Evolutionary conservation across 2,329 filamentous ascomycete genomes (phyloP), one percentile per base, ranked within the genome.

Genomic region (Tolypocladium inflatum): DNA sequence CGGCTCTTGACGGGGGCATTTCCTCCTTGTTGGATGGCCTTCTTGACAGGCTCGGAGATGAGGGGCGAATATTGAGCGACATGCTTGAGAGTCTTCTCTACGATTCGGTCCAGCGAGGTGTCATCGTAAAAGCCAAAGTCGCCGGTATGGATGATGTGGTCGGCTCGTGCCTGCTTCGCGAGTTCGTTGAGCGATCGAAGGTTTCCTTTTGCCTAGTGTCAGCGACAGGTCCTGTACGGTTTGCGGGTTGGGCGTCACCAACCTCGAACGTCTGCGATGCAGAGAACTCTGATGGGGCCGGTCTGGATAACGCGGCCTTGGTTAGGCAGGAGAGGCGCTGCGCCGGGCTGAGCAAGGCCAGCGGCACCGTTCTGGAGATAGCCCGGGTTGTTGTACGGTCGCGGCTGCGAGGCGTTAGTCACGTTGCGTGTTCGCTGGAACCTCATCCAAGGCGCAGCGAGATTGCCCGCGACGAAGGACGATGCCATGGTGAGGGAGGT

Each of bases 101-200:
- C 94, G 78, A 99, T 97, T 69, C 94, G 88, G 69, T 97, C 93
- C 65, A 99, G 80, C 41, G 94, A 99, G 57, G 88, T 90, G 68
- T 96, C 89, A 74, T 99, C 94, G 78, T 99, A 99, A 78, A 99
- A 99, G 62, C 94, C 94, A 72, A 99, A 99, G 74, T 99, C 94
- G 74, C 94, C 94, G 23, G 94, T 99, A 76, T 99, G 94, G 69
- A 99, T 91, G 74, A 99, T 96, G 78, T 97, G 91, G 76, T 97
- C 91, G 67, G 94, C 94, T 71, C 89, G 89, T 62, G 94, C 93
- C 71, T 94, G 89, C 75, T 90, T 95, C 63, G 94, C 94, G 61
- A 99, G 87, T 61, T 97, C 92, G 77, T 99, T 99, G 68, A 99
- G 80, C 64, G 94, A 97, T 76, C 88, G 86, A 66, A 99, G 80